Conservation (phyloP, 75 land plant genomes). For the Chamaecyparis obtusa region DNA sequence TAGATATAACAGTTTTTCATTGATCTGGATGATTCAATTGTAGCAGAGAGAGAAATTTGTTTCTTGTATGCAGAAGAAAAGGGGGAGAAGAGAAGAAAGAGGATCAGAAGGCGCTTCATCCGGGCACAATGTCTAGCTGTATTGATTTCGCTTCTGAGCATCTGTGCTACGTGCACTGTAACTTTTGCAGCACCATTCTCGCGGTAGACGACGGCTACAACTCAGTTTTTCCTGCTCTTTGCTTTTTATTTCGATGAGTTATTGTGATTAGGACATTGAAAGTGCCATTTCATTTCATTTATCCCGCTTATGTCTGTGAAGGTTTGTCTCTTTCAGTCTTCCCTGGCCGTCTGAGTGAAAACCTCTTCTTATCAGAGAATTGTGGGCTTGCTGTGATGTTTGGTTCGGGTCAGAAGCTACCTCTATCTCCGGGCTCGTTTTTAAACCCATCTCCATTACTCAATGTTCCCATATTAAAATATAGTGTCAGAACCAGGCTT, state of each 20-base stretch:
- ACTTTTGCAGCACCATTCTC: conserved; percentile 49
- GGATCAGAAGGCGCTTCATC: neutral
- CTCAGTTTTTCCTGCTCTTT: neutral
- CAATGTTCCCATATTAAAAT: neutral
- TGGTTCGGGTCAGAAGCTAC: neutral
- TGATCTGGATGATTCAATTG: neutral
- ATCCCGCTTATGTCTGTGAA: neutral
- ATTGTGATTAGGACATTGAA: neutral
- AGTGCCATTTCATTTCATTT: neutral
- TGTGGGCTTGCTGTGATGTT: neutral
- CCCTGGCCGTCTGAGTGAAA: neutral
- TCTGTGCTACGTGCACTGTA: conserved; percentile 46
- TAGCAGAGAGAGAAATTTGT: neutral
- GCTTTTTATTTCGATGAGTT: neutral
- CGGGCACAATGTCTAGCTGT: neutral
- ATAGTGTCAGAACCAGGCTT: neutral
- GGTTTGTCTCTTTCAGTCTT: neutral
- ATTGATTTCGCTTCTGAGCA: conserved; percentile 27
- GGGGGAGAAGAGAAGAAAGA: neutral
- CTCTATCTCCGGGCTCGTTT: neutral
- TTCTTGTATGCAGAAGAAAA: neutral
- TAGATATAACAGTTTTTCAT: neutral
- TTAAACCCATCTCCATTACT: neutral
- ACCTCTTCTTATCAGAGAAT: neutral
- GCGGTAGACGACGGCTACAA: conserved; percentile 23